Evolutionary conservation across 208 protist genomes (phyloP).

Genomic region (Zelonia costaricensis): DNA sequence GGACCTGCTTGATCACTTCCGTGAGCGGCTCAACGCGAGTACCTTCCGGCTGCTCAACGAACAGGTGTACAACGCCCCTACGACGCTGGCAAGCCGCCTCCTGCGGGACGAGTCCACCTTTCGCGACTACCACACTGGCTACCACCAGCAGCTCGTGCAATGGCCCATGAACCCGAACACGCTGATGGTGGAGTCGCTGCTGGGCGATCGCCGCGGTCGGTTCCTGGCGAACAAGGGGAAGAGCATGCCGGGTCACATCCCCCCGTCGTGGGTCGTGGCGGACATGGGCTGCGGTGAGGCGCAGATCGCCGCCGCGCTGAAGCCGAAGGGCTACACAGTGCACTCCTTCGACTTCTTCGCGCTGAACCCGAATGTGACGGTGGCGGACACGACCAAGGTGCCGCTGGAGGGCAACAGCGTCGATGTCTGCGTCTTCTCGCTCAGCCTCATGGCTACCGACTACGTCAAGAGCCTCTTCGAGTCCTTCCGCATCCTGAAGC

Average conservation of each 20-base stretch:
- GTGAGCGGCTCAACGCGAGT: slow-evolving; percentile 79
- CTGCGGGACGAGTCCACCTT: slow-evolving; percentile 77
- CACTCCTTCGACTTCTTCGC: slow-evolving; percentile 96
- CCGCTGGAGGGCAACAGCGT: slow-evolving; percentile 76
- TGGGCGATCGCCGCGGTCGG: slow-evolving; percentile 70
- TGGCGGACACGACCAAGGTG: slow-evolving; percentile 88
- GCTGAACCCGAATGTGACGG: slow-evolving; percentile 74
- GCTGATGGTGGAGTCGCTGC: slow-evolving; percentile 83
- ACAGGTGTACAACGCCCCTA: slow-evolving; percentile 88
- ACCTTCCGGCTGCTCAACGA: slow-evolving; percentile 90
- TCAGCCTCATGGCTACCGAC: slow-evolving; percentile 97
- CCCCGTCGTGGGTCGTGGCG: slow-evolving; percentile 84
- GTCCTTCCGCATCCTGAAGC: slow-evolving; percentile 92
- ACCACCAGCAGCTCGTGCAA: slow-evolving; percentile 88
- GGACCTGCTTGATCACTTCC: slow-evolving; percentile 82
- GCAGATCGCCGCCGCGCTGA: slow-evolving; percentile 77
- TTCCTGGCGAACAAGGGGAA: slow-evolving; percentile 84
- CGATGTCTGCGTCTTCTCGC: slow-evolving; percentile 94
- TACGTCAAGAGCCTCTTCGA: slow-evolving; percentile 92
- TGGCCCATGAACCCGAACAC: slow-evolving; percentile 95
- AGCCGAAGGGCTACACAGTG: slow-evolving; percentile 85
- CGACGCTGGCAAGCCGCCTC: slow-evolving; percentile 73
- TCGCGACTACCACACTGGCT: slow-evolving; percentile 94
- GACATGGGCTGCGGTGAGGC: slow-evolving; percentile 97
- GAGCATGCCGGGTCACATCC: slow-evolving; percentile 81